Evolutionary conservation across 495 filamentous ascomycete species (phyloP), one percentile per base, ranked within the genome.

Genomic region (Hypomontagnella submonticulosa): DNA sequence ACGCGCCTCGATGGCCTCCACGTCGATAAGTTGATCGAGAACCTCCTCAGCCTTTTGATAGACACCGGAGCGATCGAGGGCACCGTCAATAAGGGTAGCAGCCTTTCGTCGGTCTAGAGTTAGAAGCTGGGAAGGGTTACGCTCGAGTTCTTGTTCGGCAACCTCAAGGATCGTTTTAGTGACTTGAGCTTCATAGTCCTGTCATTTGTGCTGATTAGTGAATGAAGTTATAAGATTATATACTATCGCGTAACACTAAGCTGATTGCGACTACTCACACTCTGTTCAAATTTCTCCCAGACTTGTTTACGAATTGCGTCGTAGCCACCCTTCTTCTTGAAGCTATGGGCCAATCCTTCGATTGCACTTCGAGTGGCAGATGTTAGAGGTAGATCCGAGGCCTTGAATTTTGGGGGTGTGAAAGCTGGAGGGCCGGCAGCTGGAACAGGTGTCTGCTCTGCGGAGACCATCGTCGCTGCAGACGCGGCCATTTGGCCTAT

Each of bases 321-420:
- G 67, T 93, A 96, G 37, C 89, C 89, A 18, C 93, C 93, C 75
- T 93, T 93, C 78, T 96, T 96, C 77, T 95, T 95, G 75, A 93
- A 93, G 4, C 86, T 87, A 76, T 92, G 86, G 8, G 92, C 83
- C 19, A 97, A 80, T 56, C 83, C 81, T 54, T 96, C 92, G 56
- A 97, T 93, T 0, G 89, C 87, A 0, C 82, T 81, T 55, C 90
- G 85, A 53, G 92, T 90, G 30, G 86, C 83, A 15, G 87, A 84
- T 20, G 88, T 83, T 16, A 96, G 77, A 4, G 92, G 92, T 3
- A 97, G 81, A 55, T 97, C 93, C 1, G 91, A 90, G 12, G 89
- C 85, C 77, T 94, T 96, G 79, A 93, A 89, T 69, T 89, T 91
- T 84, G 90, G 75, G 75, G 84, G 66, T 76, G 79, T 13, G 79